Conservation (phyloP, 1,284 basidiomycete genomes). For the Dichomitus squalens region DNA sequence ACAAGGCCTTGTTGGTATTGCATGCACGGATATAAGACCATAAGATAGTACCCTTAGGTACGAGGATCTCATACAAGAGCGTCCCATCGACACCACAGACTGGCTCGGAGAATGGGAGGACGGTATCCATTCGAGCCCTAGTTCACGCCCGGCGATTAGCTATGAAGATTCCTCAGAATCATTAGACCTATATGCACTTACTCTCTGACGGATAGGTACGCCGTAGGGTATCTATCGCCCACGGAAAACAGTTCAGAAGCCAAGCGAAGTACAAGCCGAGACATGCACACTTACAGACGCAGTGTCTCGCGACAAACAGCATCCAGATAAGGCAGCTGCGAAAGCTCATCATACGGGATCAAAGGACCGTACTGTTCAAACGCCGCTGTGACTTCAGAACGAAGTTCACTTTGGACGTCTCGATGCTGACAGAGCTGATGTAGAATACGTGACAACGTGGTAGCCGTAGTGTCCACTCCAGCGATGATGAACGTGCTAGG, state of each 20-base stretch:
- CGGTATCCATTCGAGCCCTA: constrained; percentile 19
- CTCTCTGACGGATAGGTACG: neutral
- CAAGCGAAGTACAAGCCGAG: neutral
- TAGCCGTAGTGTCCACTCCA: constrained; percentile 19
- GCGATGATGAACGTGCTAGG: constrained; percentile 9
- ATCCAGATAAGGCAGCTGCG: constrained; percentile 16
- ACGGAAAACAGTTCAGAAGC: neutral
- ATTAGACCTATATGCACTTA: neutral
- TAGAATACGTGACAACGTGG: constrained; percentile 10
- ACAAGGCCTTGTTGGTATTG: constrained; percentile 49
- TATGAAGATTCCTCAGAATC: too few relatives aligned
- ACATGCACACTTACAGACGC: constrained; percentile 17
- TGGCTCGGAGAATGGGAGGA: constrained; percentile 28
- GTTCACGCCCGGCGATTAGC: neutral
- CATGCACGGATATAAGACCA: constrained; percentile 47
- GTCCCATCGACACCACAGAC: constrained; percentile 27
- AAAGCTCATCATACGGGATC: constrained; percentile 15
- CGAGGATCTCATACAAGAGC: constrained; percentile 37
- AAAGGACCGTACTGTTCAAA: neutral
- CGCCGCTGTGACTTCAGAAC: constrained; percentile 5
- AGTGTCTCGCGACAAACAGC: constrained; percentile 23
- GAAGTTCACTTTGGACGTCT: constrained; percentile 13
- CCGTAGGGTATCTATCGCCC: neutral
- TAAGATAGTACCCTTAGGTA: constrained; percentile 44
- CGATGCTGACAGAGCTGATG: constrained; percentile 11